Percentiles rank a stretch among this genome's conserved stretches.
These are phyloP conservation scores for Betula pendula DNA, from an alignment of 306 rosid genomes.

Conservation along the genomic window DNA sequence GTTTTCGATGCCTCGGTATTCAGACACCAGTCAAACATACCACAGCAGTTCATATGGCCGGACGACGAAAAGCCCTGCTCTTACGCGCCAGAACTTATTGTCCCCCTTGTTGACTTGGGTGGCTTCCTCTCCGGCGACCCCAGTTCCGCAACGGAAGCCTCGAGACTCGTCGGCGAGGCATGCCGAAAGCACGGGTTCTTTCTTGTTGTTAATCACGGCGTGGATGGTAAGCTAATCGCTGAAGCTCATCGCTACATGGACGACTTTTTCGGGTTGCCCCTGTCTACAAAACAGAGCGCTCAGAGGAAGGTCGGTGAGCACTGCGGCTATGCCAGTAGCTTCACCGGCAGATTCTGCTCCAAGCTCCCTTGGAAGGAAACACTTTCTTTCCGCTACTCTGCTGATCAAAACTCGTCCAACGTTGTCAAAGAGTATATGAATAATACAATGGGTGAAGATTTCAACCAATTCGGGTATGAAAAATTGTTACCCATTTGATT, in stretches of 20 bases:
- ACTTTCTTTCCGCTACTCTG: conserved; percentile 63
- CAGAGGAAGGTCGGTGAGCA: conserved; percentile 79
- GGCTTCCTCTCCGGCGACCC: conserved; percentile 67
- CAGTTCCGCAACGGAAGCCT: conserved; percentile 47
- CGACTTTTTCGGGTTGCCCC: conserved; percentile 68
- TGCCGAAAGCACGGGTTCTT: conserved; percentile 87
- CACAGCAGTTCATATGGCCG: conserved; percentile 88
- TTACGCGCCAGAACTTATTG: conserved; percentile 54
- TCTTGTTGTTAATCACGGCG: conserved; percentile 81
- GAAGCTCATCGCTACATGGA: conserved; percentile 69
- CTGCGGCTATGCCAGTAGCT: conserved; percentile 97
- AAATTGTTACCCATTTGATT: not conserved
- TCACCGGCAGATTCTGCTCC: conserved; percentile 81
- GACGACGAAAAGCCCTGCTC: conserved; percentile 72
- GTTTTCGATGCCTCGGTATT: conserved; percentile 78
- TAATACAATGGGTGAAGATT: conserved; percentile 57
- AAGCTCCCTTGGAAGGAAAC: conserved; percentile 98
- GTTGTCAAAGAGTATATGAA: conserved; percentile 53
- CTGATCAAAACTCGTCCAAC: conserved; percentile 30
- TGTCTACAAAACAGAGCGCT: conserved; percentile 72
- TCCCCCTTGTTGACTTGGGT: conserved; percentile 62
- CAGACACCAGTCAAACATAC: conserved; percentile 47
- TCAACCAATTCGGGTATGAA: conserved; percentile 62
- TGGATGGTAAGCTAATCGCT: conserved; percentile 46
- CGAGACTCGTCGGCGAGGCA: conserved; percentile 59